Percentiles rank a stretch among this genome's conserved stretches.
These are phyloP conservation scores for Tylopilus intermedius DNA, from an alignment of 768 basidiomycete genomes.

Conservation along the genomic window DNA sequence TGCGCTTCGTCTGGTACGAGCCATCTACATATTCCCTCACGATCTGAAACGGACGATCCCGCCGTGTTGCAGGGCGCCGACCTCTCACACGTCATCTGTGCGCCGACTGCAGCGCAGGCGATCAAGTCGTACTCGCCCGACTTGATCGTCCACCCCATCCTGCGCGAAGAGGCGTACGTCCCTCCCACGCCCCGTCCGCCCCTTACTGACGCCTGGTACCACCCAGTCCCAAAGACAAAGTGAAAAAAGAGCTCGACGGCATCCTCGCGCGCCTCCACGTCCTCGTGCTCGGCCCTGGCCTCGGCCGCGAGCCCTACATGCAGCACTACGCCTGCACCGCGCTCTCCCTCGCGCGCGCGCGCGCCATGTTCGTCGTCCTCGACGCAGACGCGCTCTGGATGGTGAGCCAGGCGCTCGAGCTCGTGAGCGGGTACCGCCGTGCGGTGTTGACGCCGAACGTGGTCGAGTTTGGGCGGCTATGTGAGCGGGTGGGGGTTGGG, in stretches of 20 bases:
- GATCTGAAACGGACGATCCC: background rate
- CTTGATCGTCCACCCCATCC: slow-evolving; percentile 93
- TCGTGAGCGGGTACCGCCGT: slow-evolving; percentile 80
- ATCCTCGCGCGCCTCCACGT: slow-evolving; percentile 86
- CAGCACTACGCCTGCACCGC: slow-evolving; percentile 75
- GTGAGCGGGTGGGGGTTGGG: slow-evolving; percentile 63
- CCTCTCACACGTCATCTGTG: slow-evolving; percentile 95
- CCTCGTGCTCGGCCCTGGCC: slow-evolving; percentile 88
- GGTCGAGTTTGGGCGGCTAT: slow-evolving; percentile 84
- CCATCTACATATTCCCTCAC: background rate
- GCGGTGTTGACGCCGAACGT: slow-evolving; percentile 93
- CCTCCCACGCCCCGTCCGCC: background rate
- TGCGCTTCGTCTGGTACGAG: slow-evolving; percentile 70
- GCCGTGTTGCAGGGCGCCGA: slow-evolving; percentile 66
- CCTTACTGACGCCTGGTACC: background rate
- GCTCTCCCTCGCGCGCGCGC: slow-evolving; percentile 61
- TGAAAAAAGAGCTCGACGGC: slow-evolving; percentile 52
- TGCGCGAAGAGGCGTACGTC: slow-evolving; percentile 62
- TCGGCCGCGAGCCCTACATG: slow-evolving; percentile 91
- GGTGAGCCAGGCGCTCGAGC: slow-evolving; percentile 64
- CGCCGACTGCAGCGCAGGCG: slow-evolving; percentile 83
- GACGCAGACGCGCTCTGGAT: slow-evolving; percentile 92
- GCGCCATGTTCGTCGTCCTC: slow-evolving; percentile 84
- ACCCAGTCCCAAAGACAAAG: slow-evolving; percentile 42
- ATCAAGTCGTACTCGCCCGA: slow-evolving; percentile 98